Percentiles rank a stretch among this genome's conserved stretches.
These are phyloP conservation scores for Vanrija pseudolonga DNA, from an alignment of 1,284 basidiomycete genomes.

Conservation along the genomic window DNA sequence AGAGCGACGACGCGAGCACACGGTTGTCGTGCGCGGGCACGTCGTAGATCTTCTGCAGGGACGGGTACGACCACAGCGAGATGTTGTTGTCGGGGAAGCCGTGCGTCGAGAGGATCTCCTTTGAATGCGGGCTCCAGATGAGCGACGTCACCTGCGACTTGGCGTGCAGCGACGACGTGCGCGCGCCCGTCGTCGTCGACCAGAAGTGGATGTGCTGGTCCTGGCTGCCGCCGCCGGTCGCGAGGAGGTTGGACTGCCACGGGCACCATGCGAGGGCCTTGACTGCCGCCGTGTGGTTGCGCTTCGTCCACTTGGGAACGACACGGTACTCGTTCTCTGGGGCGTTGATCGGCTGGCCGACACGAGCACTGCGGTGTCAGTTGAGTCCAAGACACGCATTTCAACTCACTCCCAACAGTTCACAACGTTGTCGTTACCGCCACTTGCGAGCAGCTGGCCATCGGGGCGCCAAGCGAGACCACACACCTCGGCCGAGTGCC, in stretches of 20 bases:
- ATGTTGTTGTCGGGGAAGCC: slow-evolving; percentile 72
- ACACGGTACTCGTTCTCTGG: slow-evolving; percentile 57
- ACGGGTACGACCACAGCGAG: slow-evolving; percentile 53
- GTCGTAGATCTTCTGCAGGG: slow-evolving; percentile 73
- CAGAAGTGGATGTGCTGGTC: slow-evolving; percentile 93
- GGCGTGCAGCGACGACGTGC: slow-evolving; percentile 75
- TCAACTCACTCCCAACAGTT: slow-evolving; percentile 79
- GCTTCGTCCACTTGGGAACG: slow-evolving; percentile 81
- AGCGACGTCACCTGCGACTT: slow-evolving; percentile 89
- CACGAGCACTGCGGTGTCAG: slow-evolving; percentile 53
- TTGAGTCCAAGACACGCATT: not conserved
- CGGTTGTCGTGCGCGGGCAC: slow-evolving; percentile 90
- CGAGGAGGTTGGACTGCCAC: slow-evolving; percentile 88
- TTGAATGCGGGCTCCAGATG: slow-evolving; percentile 81
- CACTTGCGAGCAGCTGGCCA: slow-evolving; percentile 84
- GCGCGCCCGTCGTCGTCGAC: slow-evolving; percentile 84
- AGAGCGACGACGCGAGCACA: slow-evolving; percentile 77
- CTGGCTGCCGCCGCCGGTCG: slow-evolving; percentile 89
- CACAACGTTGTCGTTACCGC: slow-evolving; percentile 94
- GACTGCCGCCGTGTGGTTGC: slow-evolving; percentile 90
- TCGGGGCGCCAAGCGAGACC: slow-evolving; percentile 66
- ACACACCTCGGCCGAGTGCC: slow-evolving; percentile 80
- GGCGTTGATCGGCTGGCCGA: slow-evolving; percentile 47
- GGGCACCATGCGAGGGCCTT: slow-evolving; percentile 94
- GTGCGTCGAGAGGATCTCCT: slow-evolving; percentile 89